phyloP scores from a whole-genome alignment of 345 rosid species.

The Hibiscus tridactylites region DNA sequence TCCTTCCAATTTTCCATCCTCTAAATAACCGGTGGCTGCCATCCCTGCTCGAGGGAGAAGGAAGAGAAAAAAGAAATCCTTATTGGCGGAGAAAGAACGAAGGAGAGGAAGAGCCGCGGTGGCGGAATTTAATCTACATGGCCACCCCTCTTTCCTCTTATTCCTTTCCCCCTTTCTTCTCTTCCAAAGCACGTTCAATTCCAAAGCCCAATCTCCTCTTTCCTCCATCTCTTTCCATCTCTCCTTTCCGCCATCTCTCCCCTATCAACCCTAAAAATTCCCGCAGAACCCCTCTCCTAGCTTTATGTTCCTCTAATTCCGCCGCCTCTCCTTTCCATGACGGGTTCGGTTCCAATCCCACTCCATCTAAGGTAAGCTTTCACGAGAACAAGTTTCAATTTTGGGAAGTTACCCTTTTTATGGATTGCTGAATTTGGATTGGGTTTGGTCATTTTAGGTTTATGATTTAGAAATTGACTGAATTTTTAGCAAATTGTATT shows the following conservation, averaged over 20 bases:
- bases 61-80: not conserved
- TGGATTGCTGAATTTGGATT: not conserved
- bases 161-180: constrained; percentile 18
- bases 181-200: not conserved
- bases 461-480: constrained; percentile 3
- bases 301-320: constrained; percentile 27
- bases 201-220: not conserved
- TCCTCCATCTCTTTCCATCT: constrained; percentile 15
- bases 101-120: constrained; percentile 10
- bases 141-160: constrained; percentile 25
- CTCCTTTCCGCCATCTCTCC: constrained; percentile 7
- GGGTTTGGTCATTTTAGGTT: not conserved
- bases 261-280: constrained; percentile 19
- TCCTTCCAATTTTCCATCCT: not conserved
- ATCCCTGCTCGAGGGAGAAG: not conserved
- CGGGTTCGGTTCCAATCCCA: constrained; percentile 23
- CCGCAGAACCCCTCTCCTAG: constrained; percentile 17
- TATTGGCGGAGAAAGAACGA: constrained; percentile 9
- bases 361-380: constrained; percentile 38
- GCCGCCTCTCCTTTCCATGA: constrained; percentile 43
- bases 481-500: constrained; percentile 5
- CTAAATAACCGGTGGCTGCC: constrained; percentile 1
- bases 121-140: constrained; percentile 16
- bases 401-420: not conserved
- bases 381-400: not conserved